Evolutionary conservation across 1,284 basidiomycete genomes (phyloP), one percentile per base, ranked within the genome.

Genomic region (Chondrostereum purpureum): DNA sequence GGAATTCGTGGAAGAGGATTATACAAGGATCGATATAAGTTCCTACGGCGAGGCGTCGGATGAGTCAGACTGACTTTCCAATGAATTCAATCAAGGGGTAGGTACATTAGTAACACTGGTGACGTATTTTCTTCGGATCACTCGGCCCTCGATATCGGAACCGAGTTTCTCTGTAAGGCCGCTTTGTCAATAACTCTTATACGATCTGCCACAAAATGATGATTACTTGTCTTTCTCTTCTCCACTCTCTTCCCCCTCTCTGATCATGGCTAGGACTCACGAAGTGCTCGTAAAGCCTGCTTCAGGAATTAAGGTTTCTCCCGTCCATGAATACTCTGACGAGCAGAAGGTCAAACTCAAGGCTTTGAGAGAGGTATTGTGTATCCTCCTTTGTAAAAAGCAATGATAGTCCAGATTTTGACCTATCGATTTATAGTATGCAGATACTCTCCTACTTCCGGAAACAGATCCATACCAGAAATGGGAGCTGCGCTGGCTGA

Each of bases 401-500:
- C n/a, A 21, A 12, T 17, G 17, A 31, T 27, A 33, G 20, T 44
- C 3, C 39, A 24, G 13, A 19, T 37, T 35, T n/a, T n/a, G n/a
- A n/a, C n/a, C n/a, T n/a, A n/a, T n/a, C n/a, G 20, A 41, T 46
- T 22, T 39, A 21, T 54, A 91, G 88, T 86, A 87, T 56, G 77
- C 85, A 20, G 56, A 75, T 27, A 72, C 75, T 6, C 62, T 86
- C 19, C 56, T 75, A 11, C 70, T 92, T 2, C 83, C 88, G 1
- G 59, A 72, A 35, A 69, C 72, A 10, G 85, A 92, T 58, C 64
- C 79, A 6, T 92, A 92, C 58, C 59, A 81, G 53, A 65, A 69
- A 39, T 90, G 86, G 85, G 89, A 92, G 63, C 62, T 69, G 31
- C 75, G 82, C 48, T 92, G 88, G 82, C 65, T 92, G 5, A 67